Evolutionary conservation across 345 rosid species (phyloP).

Genomic region (Sapria himalayana): DNA sequence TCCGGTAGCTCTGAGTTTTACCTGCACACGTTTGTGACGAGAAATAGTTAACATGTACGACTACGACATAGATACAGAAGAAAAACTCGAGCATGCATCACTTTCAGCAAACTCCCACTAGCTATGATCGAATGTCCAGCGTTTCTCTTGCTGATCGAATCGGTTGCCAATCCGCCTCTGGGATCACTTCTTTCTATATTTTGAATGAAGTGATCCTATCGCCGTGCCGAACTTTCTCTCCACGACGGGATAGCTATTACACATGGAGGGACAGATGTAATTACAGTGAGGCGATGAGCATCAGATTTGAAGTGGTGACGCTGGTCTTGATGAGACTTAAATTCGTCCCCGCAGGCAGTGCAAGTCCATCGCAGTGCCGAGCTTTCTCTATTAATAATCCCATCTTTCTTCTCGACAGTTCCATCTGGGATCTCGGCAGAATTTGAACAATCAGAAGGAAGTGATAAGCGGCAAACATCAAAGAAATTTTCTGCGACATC

Average conservation of each 20-base stretch:
- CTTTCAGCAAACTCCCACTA: not conserved
- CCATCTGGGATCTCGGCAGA: slow-evolving; percentile 13
- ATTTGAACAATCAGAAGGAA: slow-evolving; percentile 20
- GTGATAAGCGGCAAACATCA: slow-evolving; percentile 33
- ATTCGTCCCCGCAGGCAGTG: slow-evolving; percentile 63
- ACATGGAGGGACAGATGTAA: not conserved
- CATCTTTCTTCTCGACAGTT: slow-evolving; percentile 12
- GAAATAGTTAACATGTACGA: not conserved
- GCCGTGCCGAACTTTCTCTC: no score
- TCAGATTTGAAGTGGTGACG: slow-evolving; percentile 87
- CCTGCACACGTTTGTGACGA: slow-evolving; percentile 18
- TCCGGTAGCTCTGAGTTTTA: slow-evolving; percentile 70
- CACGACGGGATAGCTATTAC: not conserved
- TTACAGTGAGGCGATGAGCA: slow-evolving; percentile 75
- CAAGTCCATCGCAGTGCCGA: slow-evolving; percentile 58
- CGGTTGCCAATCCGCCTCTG: no score
- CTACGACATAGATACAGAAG: not conserved
- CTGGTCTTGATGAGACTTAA: slow-evolving; percentile 65
- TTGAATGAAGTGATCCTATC: not conserved
- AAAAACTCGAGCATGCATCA: not conserved
- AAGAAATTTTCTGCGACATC: slow-evolving; percentile 37
- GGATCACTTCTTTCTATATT: not conserved
- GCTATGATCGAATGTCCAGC: not conserved
- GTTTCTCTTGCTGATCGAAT: no score
- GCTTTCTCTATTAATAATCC: slow-evolving; percentile 12